Evolutionary conservation across 108 stramenopile species (phyloP).

Genomic region (Aureococcus anophagefferens): DNA sequence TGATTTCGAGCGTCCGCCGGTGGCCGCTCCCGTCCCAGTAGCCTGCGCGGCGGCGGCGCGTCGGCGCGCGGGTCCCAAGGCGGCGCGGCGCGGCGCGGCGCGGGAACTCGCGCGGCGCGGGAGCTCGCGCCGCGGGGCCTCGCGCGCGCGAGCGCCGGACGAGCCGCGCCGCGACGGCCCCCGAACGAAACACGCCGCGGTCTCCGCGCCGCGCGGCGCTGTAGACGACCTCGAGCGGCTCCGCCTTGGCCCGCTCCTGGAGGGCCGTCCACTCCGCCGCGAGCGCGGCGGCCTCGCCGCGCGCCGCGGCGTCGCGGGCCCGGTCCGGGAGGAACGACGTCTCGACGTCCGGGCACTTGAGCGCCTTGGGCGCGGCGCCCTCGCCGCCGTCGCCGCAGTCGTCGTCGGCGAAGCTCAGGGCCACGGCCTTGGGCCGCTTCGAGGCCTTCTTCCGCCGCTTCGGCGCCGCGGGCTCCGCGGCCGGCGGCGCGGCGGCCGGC

Average conservation of each 20-base stretch:
- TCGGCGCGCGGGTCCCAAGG: no score
- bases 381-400: slow-evolving; percentile 43
- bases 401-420: background rate
- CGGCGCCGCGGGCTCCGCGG: slow-evolving; percentile 1
- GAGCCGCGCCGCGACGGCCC: no score
- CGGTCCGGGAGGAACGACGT: slow-evolving; percentile 83
- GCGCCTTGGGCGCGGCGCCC: slow-evolving; percentile 21
- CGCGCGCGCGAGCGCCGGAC: no score
- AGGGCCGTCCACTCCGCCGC: slow-evolving; percentile 67
- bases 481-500: slow-evolving; percentile 23
- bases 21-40: slow-evolving; percentile 97
- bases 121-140: no score
- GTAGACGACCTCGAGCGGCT: slow-evolving; percentile 78
- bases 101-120: no score
- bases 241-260: slow-evolving; percentile 67
- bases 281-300: slow-evolving; percentile 50
- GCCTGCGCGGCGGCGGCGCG: no score
- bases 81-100: no score
- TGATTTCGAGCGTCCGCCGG: slow-evolving; percentile 54
- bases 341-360: slow-evolving; percentile 80
- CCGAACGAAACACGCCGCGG: no score
- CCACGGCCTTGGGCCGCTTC: slow-evolving; percentile 30
- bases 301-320: slow-evolving; percentile 57
- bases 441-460: slow-evolving; percentile 1
- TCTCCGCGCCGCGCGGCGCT: no score